These are phyloP conservation scores for Xylariaceae sp. DNA, from an alignment of 2,329 filamentous ascomycete species.

Conservation along the genomic window DNA sequence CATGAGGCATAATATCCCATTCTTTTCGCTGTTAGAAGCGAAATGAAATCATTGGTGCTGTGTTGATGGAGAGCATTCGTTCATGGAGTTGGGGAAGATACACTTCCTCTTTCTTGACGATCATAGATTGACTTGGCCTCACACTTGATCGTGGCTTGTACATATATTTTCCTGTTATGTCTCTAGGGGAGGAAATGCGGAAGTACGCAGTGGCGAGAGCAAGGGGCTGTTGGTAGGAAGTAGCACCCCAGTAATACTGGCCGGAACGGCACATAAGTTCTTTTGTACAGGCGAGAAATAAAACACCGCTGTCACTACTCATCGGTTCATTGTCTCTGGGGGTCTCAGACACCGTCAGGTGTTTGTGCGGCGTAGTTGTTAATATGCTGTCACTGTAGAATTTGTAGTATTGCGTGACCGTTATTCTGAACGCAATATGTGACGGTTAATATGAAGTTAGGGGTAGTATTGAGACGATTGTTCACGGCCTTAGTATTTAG, in stretches of 20 bases:
- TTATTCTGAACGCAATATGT: no score
- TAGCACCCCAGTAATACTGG: conserved; percentile 35
- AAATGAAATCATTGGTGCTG: neutral
- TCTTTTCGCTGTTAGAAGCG: conserved; percentile 13
- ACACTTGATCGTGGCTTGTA: conserved; percentile 14
- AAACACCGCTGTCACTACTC: conserved; percentile 5
- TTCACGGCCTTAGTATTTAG: no score
- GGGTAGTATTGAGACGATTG: no score
- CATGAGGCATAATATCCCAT: conserved; percentile 24
- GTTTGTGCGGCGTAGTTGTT: no score
- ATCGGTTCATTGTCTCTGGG: no score
- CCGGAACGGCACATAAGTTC: conserved; percentile 36
- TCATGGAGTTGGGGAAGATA: neutral
- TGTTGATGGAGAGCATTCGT: conserved; percentile 1
- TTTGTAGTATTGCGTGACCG: no score
- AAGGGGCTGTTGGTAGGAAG: conserved; percentile 8
- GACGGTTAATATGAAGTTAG: no score
- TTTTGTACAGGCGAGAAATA: conserved; percentile 34
- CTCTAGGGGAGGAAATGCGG: conserved; percentile 15
- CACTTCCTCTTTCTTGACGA: conserved; percentile 1
- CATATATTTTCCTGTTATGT: conserved; percentile 17
- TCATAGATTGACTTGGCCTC: conserved; percentile 17
- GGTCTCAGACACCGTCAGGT: no score
- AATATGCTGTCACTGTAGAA: no score
- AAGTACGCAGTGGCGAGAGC: neutral